Base-by-base conservation (phyloP, 2,329 filamentous ascomycete genomes). In the Gnomoniopsis smithogilvyi region DNA sequence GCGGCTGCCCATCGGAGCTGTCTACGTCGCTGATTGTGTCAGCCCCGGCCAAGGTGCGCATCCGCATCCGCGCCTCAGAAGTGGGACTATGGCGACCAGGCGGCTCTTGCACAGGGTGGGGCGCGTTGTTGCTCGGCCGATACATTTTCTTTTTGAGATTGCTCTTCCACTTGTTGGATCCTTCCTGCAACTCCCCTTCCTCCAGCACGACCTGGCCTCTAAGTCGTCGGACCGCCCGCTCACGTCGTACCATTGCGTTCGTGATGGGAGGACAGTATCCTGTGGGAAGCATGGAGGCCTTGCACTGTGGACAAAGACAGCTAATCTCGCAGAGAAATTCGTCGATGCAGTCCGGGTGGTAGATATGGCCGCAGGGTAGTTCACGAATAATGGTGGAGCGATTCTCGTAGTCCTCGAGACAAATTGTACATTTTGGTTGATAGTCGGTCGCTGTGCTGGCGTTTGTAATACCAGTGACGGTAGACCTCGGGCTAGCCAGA, bases 281-380 rank as follows among this genome's bases (percentile, higher is more conserved):
- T 66, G 71, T 67, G 7, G 93, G 92, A 1, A 97, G 75, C 67
- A 93, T 91, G 52, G 84, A 90, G 62, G 88, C 84, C 72, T 96
- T 97, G 78, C 95, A 99, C 66, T 96, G 79, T 0, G 95, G 94
- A 68, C 95, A 99, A 2, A 97, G 80, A 19, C 91, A 96, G 69
- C 90, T 96, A 69, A 89, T 88, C 56, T 86, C 81, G 47, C 82
- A 80, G 14, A 98, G 78, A 67, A 95, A 96, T 22, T 87, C 83
- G 68, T 98, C 93, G 64, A 98, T 93, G 68, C 95, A 99, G 64
- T 90, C 88, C 0, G 91, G 89, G 65, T 99, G 94, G 73, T 93
- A 99, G 58, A 98, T 94, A 70, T 99, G 95, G 0, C 89, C 87
- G 67, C 95, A 99, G 0, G 91, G 86, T 2, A 98, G 79, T 73